These are phyloP conservation scores for Quaeritorhiza haematococci DNA, from an alignment of 371 early-diverging fungal genomes.

Conservation along the genomic window DNA sequence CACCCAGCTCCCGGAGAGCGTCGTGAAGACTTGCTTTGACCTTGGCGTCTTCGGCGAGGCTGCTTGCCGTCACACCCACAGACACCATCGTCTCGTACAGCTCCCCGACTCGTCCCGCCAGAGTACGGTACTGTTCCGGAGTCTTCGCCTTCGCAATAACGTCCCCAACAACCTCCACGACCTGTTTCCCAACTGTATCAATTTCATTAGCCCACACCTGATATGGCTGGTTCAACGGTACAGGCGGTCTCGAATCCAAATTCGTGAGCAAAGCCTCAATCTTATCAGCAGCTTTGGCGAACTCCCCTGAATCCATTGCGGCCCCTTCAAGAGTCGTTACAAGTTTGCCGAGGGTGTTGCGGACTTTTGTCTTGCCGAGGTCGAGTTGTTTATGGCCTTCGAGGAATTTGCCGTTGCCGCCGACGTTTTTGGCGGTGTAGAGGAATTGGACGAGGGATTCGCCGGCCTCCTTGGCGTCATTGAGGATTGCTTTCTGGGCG, in stretches of 20 bases:
- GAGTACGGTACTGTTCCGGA: constrained; percentile 19
- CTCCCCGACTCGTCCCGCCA: constrained; percentile 17
- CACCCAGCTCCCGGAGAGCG: constrained; percentile 31
- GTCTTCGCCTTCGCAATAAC: constrained; percentile 32
- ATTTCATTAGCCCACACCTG: constrained; percentile 22
- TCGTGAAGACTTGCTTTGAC: constrained; percentile 23
- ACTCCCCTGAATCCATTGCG: constrained; percentile 29
- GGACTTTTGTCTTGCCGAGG: background rate
- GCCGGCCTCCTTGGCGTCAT: constrained; percentile 29
- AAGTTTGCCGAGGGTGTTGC: constrained; percentile 5
- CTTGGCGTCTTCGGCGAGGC: constrained; percentile 25
- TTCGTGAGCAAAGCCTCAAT: constrained; percentile 23
- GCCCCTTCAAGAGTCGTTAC: constrained; percentile 33
- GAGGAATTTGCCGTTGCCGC: constrained; percentile 13
- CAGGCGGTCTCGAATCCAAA: constrained; percentile 20
- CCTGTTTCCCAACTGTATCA: constrained; percentile 24
- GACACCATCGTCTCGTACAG: constrained; percentile 23
- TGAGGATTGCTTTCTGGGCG: constrained; percentile 25
- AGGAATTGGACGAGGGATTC: constrained; percentile 26
- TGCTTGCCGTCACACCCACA: constrained; percentile 14
- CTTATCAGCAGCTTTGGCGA: constrained; percentile 24
- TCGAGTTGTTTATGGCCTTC: too few species aligned
- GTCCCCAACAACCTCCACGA: constrained; percentile 28
- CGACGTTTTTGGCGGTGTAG: constrained; percentile 19
- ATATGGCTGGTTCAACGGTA: constrained; percentile 12